Conservation (phyloP, 2,329 filamentous ascomycete species). For the Trichophyton simii region DNA sequence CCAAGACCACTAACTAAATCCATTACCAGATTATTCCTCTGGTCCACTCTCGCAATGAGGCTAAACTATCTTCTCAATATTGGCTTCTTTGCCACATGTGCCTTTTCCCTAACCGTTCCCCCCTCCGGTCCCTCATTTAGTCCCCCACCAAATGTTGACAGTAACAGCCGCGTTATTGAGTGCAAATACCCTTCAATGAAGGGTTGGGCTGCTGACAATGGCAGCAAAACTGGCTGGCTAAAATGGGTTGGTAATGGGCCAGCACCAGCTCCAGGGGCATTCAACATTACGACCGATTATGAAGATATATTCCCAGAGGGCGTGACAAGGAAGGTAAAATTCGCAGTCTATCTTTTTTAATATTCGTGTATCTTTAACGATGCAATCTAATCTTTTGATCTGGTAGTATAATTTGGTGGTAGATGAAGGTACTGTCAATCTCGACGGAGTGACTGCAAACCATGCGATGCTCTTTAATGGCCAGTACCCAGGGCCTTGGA, state of each 20-base stretch:
- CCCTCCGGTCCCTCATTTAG: neutral
- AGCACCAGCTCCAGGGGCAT: slow-evolving; percentile 2
- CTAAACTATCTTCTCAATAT: neutral
- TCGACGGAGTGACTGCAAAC: neutral
- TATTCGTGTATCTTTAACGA: neutral
- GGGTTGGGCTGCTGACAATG: slow-evolving; percentile 6
- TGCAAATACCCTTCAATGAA: slow-evolving; percentile 10
- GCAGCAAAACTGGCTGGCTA: slow-evolving; percentile 9
- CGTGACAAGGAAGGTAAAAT: slow-evolving; percentile 6
- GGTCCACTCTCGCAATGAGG: neutral
- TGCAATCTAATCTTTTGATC: neutral
- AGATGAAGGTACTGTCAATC: neutral
- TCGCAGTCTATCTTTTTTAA: neutral
- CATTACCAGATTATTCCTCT: neutral
- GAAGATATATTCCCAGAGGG: slow-evolving; percentile 9
- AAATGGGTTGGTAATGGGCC: slow-evolving; percentile 9
- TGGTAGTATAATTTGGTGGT: slow-evolving; percentile 1
- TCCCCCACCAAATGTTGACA: slow-evolving; percentile 9
- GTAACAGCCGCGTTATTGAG: slow-evolving; percentile 6
- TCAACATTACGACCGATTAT: slow-evolving; percentile 9
- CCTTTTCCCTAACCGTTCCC: neutral
- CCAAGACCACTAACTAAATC: neutral
- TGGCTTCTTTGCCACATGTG: neutral
- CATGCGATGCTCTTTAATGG: slow-evolving; percentile 17
- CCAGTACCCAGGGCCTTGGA: slow-evolving; percentile 23